phyloP scores from a whole-genome alignment of 352 stramenopile genomes.

The Phytophthora capsici region DNA sequence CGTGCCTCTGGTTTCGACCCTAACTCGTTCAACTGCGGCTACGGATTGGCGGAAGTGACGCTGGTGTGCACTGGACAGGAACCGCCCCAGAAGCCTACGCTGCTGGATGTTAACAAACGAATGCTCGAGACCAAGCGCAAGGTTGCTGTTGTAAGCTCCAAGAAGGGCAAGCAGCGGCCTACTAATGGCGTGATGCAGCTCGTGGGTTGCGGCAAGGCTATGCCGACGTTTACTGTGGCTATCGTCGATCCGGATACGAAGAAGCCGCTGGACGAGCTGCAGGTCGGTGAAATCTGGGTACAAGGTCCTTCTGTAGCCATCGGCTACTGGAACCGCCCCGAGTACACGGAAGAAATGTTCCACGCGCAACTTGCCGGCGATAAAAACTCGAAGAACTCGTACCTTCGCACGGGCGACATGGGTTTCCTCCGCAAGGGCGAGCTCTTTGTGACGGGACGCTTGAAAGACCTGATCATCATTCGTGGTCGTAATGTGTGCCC shows the following conservation, averaged over 20 bases:
- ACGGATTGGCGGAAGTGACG: conserved; percentile 84
- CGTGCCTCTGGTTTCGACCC: conserved; percentile 60
- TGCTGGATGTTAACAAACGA: conserved; percentile 74
- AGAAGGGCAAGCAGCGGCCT: conserved; percentile 22
- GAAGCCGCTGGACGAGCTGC: conserved; percentile 49
- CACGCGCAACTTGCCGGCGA: conserved; percentile 51
- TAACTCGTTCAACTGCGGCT: conserved; percentile 83
- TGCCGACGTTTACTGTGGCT: conserved; percentile 73
- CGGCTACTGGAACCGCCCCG: conserved; percentile 77
- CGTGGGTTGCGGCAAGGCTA: conserved; percentile 83
- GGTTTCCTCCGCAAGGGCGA: conserved; percentile 72
- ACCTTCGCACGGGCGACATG: conserved; percentile 77
- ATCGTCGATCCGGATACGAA: conserved; percentile 76
- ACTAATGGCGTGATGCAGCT: conserved; percentile 58
- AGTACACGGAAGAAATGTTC: conserved; percentile 82
- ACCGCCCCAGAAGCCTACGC: conserved; percentile 57
- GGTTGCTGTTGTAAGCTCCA: conserved; percentile 41
- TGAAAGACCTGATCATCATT: conserved; percentile 90
- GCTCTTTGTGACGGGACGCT: conserved; percentile 76
- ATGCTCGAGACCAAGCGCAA: conserved; percentile 64
- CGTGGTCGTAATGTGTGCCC: conserved; percentile 79
- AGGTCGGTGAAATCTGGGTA: conserved; percentile 95
- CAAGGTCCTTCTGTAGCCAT: conserved; percentile 75
- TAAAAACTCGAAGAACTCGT: conserved; percentile 45
- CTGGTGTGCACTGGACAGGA: conserved; percentile 81